Evolutionary conservation across 441 rosid species (phyloP).

Genomic region (Populus hybrid): DNA sequence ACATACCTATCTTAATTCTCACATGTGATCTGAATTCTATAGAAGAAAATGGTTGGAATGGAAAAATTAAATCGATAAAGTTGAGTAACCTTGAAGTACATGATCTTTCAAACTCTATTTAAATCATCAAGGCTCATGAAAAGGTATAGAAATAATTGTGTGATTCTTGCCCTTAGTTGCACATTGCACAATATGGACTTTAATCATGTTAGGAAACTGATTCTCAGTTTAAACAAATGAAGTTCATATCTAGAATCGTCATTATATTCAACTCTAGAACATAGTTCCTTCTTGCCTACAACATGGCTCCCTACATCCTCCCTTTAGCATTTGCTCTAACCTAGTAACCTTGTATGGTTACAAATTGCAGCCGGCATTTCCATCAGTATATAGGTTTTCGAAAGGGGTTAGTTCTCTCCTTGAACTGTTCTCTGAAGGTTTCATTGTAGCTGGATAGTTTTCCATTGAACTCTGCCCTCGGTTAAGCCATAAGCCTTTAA

Average conservation of each 20-base stretch:
- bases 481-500: neutral
- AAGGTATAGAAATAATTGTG: neutral
- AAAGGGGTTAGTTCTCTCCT: neutral
- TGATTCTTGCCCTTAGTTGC: neutral
- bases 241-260: neutral
- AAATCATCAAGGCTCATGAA: neutral
- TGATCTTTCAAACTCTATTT: no score
- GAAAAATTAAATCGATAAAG: no score
- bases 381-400: no score
- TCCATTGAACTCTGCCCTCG: neutral
- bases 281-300: neutral
- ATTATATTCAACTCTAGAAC: neutral
- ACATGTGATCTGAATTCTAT: no score
- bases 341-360: neutral
- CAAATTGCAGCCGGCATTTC: neutral
- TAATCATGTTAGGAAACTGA: neutral
- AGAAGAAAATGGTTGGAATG: no score
- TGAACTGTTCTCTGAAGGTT: neutral
- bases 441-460: neutral
- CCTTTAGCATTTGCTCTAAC: neutral
- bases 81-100: no score
- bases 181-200: neutral
- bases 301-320: neutral
- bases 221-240: no score
- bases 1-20: no score